Evolutionary conservation across 2,329 filamentous ascomycete genomes (phyloP), one percentile per base, ranked within the genome.

Genomic region (Bipolaris bicolor): DNA sequence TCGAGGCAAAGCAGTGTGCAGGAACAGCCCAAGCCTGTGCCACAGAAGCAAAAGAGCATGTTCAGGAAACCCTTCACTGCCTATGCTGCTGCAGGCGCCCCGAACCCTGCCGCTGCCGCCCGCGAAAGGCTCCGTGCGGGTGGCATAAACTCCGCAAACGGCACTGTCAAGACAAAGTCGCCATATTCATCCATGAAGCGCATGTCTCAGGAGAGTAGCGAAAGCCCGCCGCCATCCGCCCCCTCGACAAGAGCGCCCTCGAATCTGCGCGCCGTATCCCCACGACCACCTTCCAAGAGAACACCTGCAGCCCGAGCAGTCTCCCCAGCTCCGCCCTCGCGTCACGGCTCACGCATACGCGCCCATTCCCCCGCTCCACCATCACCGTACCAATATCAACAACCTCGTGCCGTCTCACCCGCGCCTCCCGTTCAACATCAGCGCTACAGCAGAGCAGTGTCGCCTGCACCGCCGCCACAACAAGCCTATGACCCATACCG

Each of bases 21-120:
- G 65, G 63, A 63, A 31, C 81, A 81, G 22, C 60, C 62, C 5
- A 83, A 84, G 69, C 74, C 79, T 52, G 60, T 68, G 46, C 74
- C 77, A 6, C 73, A 77, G 59, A 81, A 81, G 71, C 65, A 72
- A 55, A 87, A 86, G 74, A 86, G 83, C 22, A 79, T 83, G 53
- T 87, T 86, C 69, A 76, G 86, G 60, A 88, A 87, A 69, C 86
- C 86, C 4, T 89, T 88, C 65, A 85, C 86, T 59, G 86, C 86
- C n/a, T 87, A 88, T 69, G 81, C 74, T 63, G 78, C 60, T 61
- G 78, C 77, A 49, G 62, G 66, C 40, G 67, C 73, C 26, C 78
- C 78, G n/a, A 80, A 79, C 59, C 76, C 78, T 11, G 74, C 72
- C 7, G 74, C 77, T 3, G 72, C 75, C 5, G 72, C 74, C 36